Base-by-base conservation (phyloP, 192 early-diverging fungal species). In the Podila minutissima region DNA sequence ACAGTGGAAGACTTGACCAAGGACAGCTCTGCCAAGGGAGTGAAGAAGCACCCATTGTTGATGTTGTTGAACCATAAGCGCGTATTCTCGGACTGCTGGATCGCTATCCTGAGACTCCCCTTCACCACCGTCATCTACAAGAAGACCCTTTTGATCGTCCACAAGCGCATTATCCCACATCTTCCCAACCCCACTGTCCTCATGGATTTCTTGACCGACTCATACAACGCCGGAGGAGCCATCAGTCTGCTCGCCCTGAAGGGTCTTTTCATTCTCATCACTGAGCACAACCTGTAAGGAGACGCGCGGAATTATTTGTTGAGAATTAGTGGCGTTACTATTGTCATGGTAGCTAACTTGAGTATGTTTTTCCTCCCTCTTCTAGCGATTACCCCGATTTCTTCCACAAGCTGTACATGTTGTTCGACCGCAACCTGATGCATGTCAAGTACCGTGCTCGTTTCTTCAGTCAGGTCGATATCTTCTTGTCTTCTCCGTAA, bases 331-430 rank as follows among this genome's bases (percentile, higher is more conserved):
- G 53, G 6, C 22, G 53, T 5, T 2, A 20, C 53, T 15, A 0
- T 8, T 15, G 41, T 1, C 15, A 1, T 12, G 41, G 1, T 13
- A 13, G 0, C 15, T 46, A 46, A 46, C 41, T 37, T 3, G 3
- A 46, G 0, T 58, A 2, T 12, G 6, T n/a, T 15, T 59, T 35
- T 55, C 10, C 69, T 59, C 38, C 7, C 8, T 57, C 38, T 32
- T 48, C 9, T 73, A 95, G 93, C 28, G 96, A 98, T 86, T 99
- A 99, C 74, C 97, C 97, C n/a, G 93, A 96, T 75, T 99, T 99
- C 73, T 99, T 97, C 83, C 86, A 88, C 50, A 97, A 98, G 82
- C 92, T 99, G 28, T 99, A 99, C 73, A 88, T 89, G 49, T 83
- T 99, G 59, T 89, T 99, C 31, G 96, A 99, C 74, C 89, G 90